Conservation (phyloP, 495 filamentous ascomycete species). For the Opeltia flavorubescens region DNA sequence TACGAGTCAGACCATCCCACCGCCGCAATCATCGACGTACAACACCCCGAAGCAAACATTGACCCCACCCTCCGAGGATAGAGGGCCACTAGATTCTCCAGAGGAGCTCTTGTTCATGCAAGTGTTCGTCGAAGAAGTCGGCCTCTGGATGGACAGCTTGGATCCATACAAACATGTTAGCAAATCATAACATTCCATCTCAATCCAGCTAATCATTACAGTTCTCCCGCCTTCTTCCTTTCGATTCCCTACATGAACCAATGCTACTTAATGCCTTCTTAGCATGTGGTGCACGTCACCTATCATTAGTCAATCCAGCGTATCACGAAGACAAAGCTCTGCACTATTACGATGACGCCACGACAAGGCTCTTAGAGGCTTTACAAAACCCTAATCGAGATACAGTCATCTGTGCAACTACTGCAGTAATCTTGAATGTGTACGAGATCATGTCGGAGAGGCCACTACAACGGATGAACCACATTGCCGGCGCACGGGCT, state of each 20-base stretch:
- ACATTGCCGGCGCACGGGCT: constrained; percentile 74
- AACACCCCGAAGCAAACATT: constrained; percentile 28
- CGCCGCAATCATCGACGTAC: constrained; percentile 19
- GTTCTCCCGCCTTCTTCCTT: constrained; percentile 73
- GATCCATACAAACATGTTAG: constrained; percentile 71
- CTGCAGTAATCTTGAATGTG: constrained; percentile 76
- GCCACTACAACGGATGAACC: constrained; percentile 63
- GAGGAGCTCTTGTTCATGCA: constrained; percentile 80
- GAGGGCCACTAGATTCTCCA: constrained; percentile 45
- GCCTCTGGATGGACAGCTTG: constrained; percentile 87
- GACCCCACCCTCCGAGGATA: constrained; percentile 34
- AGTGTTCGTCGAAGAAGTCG: constrained; percentile 82
- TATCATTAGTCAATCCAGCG: constrained; percentile 53
- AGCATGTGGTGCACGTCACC: constrained; percentile 76
- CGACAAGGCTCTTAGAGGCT: constrained; percentile 52
- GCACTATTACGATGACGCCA: constrained; percentile 72
- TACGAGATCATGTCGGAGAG: constrained; percentile 83
- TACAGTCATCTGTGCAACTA: constrained; percentile 74
- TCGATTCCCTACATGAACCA: constrained; percentile 65
- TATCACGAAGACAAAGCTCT: constrained; percentile 65
- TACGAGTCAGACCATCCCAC: constrained; percentile 14
- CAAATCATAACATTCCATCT: background rate
- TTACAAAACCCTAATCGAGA: constrained; percentile 74
- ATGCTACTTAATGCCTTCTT: constrained; percentile 88
- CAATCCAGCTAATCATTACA: constrained; percentile 22